A percentile compares a stretch with the other conserved stretches of the same genome.
Evolutionary conservation across 768 basidiomycete genomes (phyloP).

Genomic region (Mycena haematopus): DNA sequence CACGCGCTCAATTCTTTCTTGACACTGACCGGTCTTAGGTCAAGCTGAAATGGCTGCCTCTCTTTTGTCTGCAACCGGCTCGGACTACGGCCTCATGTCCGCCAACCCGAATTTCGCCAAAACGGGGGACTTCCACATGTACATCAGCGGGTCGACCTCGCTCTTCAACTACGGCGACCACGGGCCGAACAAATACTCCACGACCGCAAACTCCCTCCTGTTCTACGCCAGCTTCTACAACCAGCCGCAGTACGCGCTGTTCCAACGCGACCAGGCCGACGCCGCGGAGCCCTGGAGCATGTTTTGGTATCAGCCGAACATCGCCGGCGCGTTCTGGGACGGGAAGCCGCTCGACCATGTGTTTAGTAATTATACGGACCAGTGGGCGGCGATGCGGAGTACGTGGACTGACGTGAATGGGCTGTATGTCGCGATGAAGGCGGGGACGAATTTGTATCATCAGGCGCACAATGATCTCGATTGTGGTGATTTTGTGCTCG

Average conservation of each 20-base stretch:
- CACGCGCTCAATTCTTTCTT: neutral
- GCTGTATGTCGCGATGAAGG: slow-evolving; percentile 88
- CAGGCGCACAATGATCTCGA: slow-evolving; percentile 97
- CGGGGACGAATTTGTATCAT: slow-evolving; percentile 77
- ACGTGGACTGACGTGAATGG: slow-evolving; percentile 92
- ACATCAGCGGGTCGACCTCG: slow-evolving; percentile 80
- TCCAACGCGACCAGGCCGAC: slow-evolving; percentile 90
- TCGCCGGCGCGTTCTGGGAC: slow-evolving; percentile 93
- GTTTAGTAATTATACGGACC: slow-evolving; percentile 74
- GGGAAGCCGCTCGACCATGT: slow-evolving; percentile 80
- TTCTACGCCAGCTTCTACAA: slow-evolving; percentile 77
- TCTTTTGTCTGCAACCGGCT: slow-evolving; percentile 86
- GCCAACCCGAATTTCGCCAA: slow-evolving; percentile 70
- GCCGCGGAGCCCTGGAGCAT: slow-evolving; percentile 86
- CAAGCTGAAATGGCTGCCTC: slow-evolving; percentile 90
- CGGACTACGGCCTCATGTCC: slow-evolving; percentile 73
- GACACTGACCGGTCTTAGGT: slow-evolving; percentile 45
- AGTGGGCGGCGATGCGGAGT: slow-evolving; percentile 92
- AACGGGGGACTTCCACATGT: slow-evolving; percentile 92
- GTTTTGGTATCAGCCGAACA: slow-evolving; percentile 91
- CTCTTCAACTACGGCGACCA: slow-evolving; percentile 85
- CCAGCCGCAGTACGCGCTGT: slow-evolving; percentile 78
- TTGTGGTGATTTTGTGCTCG: slow-evolving; percentile 93
- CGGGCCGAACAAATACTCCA: slow-evolving; percentile 93
- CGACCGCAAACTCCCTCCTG: slow-evolving; percentile 90